Base-by-base conservation (phyloP, 345 rosid species). In the Noccaea bulbosa region DNA sequence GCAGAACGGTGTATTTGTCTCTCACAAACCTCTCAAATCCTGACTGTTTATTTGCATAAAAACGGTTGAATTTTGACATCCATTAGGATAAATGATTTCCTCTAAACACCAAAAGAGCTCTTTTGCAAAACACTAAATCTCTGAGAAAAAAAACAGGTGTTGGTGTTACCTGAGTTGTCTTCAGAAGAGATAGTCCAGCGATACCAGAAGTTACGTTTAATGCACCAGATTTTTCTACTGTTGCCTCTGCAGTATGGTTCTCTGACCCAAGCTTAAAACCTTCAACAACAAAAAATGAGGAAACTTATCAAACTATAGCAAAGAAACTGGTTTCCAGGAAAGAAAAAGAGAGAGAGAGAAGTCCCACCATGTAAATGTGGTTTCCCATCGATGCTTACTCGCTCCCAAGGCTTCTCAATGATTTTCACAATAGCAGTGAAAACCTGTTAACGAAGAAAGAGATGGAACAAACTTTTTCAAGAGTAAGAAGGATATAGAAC, bases 191-290 rank as follows among this genome's bases (percentile, higher is more conserved):
- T 71, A 93, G 51, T 55, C 93, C 96, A 63, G 81, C 83, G 77
- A 91, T 64, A 39, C 95, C 90, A 27, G 98, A 93, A 30, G 62
- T 85, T 79, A 93, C 75, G 73, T 70, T 77, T 49, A 93, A 51
- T 11, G 65, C 67, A 37, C 97, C 96, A 41, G 90, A 87, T 64
- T 89, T 83, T 70, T 84, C 79, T 45, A 89, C 84, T 57, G 66
- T 76, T 10, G 81, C 96, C 82, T 94, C 93, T 0, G 81, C 49
- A 8, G 90, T 86, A 73, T 88, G 99, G 83, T 78, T 94, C 83
- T 94, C 99, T n/a, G 88, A 81, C 67, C 99, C 99, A 56, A 89
- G 97, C 83, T 86, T 89, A 66, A 89, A 94, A 77, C 99, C 97
- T 94, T 83, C 37, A 56, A 82, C 11, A 37, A 44, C 38, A 30